phyloP scores from a whole-genome alignment of 148 eudicot species.

The Camellia sinensis region DNA sequence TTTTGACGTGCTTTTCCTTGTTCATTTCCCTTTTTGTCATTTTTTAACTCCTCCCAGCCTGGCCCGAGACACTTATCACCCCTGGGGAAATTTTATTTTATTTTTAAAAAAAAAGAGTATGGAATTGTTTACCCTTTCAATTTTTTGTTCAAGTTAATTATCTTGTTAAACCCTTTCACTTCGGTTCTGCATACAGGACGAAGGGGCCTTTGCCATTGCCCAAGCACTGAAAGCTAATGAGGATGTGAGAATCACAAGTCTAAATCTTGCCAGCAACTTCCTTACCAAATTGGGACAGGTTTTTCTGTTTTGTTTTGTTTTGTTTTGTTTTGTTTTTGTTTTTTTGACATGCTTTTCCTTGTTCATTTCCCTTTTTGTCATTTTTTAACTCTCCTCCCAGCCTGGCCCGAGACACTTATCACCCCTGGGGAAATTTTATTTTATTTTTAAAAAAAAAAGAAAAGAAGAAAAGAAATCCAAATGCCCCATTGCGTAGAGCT shows the following conservation, averaged over 20 bases:
- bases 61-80: too few species aligned
- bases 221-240: slow-evolving; percentile 93
- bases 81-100: too few species aligned
- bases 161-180: slow-evolving; percentile 1
- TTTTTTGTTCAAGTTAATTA: background rate
- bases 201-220: slow-evolving; percentile 87
- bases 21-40: background rate
- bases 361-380: background rate
- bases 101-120: too few species aligned
- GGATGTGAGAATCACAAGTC: slow-evolving; percentile 65
- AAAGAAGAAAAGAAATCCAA: too few species aligned
- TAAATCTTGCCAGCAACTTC: slow-evolving; percentile 78
- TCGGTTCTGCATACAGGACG: slow-evolving; percentile 46
- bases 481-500: background rate
- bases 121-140: background rate
- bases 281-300: slow-evolving; percentile 94
- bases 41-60: too few species aligned
- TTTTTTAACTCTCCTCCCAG: too few species aligned
- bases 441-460: too few species aligned
- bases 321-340: too few species aligned
- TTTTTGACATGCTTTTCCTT: background rate
- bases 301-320: background rate
- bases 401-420: too few species aligned
- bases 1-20: background rate
- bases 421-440: too few species aligned